Base-by-base conservation (phyloP, 768 basidiomycete genomes). In the Boletellus ananas region DNA sequence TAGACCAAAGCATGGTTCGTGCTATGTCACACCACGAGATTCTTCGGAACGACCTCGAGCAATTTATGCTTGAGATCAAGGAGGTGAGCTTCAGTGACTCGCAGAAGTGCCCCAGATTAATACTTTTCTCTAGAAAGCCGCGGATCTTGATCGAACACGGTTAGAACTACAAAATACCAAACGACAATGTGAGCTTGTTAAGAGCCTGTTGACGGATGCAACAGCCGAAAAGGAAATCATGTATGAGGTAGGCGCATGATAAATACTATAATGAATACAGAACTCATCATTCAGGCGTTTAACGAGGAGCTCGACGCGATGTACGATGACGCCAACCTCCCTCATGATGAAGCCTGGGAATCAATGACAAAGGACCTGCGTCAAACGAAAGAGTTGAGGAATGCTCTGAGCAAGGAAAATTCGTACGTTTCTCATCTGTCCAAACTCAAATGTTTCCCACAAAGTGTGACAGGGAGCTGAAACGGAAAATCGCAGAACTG, bases 281-380 rank as follows among this genome's bases (percentile, higher is more conserved):
- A 41, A 25, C 34, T 58, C 27, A 44, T 38, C 44, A 36, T 35
- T 2, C 54, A 94, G 92, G 88, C 90, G 3, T 94, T 96, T 72
- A 95, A 96, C 65, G 91, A 93, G 63, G 93, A 95, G 65, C 76
- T 96, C 29, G 92, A 94, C 56, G 83, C 80, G 16, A 90, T 95
- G 89, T 95, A 84, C 68, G 85, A 87, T 44, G 90, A 94, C 51
- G 81, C 80, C 23, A 80, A 86, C 52, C 79, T 94, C 43, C 90
- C 93, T 11, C 82, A 84, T 18, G 81, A 85, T 42, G 89, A 93
- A 59, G 90, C 91, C 2, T 94, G 87, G 82, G 64, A 71, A n/a
- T 85, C 85, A 1, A 77, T 95, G 76, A 78, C 81, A 23, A 71
- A 72, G 37, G 90, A 94, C 63, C 72, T 94, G 45, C 75, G 80